A percentile compares a stretch with the other conserved stretches of the same genome.
Evolutionary conservation across 2,329 filamentous ascomycete genomes (phyloP).

Genomic region (Penicillium olsonii): DNA sequence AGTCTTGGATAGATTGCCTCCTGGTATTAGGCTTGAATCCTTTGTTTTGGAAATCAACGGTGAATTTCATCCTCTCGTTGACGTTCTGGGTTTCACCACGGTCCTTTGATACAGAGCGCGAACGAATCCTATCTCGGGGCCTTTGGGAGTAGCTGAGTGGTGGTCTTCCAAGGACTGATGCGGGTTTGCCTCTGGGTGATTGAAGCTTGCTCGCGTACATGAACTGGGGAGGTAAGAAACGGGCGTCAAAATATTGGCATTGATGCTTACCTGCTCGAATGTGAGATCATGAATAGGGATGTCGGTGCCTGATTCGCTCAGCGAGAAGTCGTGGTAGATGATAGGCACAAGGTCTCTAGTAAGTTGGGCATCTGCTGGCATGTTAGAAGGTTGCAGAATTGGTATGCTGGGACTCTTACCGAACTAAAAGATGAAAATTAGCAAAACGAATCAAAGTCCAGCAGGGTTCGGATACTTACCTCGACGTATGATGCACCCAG

Average conservation of each 20-base stretch:
- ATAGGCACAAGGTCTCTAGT: conserved; percentile 45
- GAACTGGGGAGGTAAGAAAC: conserved; percentile 25
- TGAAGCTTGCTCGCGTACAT: conserved; percentile 31
- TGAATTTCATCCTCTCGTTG: conserved; percentile 36
- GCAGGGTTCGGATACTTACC: conserved; percentile 19
- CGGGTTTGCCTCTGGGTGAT: conserved; percentile 4
- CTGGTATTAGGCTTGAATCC: conserved; percentile 40
- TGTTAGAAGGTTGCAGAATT: not conserved
- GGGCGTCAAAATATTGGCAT: not conserved
- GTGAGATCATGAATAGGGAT: conserved; percentile 43
- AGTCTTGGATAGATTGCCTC: conserved; percentile 40
- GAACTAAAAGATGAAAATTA: conserved; percentile 4
- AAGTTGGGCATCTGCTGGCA: conserved; percentile 41
- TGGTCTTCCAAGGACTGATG: conserved; percentile 5
- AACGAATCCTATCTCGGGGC: conserved; percentile 10
- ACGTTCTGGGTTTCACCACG: conserved; percentile 15
- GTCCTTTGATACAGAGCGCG: conserved; percentile 23
- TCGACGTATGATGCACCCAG: conserved; percentile 40
- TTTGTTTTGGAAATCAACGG: conserved; percentile 42
- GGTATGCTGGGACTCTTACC: not conserved
- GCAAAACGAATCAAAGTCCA: not conserved
- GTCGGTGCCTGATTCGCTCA: conserved; percentile 47
- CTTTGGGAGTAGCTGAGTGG: not conserved
- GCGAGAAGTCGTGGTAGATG: conserved; percentile 46
- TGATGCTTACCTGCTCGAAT: conserved; percentile 37